phyloP scores from a whole-genome alignment of 176 grass and related monocot genomes.

The Echinochloa phyllopogon region DNA sequence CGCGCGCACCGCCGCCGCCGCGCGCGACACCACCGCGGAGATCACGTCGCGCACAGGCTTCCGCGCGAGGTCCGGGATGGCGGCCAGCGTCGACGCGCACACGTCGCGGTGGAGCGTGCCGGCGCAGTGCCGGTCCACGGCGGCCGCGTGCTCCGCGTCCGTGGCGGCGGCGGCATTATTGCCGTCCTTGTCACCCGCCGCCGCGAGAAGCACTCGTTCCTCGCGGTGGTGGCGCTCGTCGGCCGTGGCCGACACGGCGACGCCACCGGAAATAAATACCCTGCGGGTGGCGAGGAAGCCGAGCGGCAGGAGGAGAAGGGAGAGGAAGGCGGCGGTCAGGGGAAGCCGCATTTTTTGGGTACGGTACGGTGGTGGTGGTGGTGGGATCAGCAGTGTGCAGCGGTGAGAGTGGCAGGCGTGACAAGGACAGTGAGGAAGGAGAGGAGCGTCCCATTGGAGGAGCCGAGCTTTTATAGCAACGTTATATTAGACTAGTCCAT shows the following conservation, averaged over 20 bases:
- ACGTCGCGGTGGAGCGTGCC: constrained; percentile 79
- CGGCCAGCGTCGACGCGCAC: constrained; percentile 62
- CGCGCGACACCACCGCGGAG: constrained; percentile 45
- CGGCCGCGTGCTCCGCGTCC: constrained; percentile 16
- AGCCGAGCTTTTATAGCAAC: constrained; percentile 14
- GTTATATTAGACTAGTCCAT: not conserved
- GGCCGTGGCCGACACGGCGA: not conserved
- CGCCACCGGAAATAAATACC: not conserved
- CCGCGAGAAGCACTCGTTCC: not conserved
- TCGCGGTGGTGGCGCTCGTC: not conserved
- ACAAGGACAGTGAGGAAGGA: constrained; percentile 35
- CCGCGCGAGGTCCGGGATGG: constrained; percentile 42
- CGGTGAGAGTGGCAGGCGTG: constrained; percentile 19
- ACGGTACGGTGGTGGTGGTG: not conserved
- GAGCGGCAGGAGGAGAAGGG: constrained; percentile 38
- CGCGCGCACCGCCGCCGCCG: constrained; percentile 66
- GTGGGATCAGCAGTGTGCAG: not conserved
- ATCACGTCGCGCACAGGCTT: constrained; percentile 63
- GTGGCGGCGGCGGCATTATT: not conserved
- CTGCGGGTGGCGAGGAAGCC: constrained; percentile 32
- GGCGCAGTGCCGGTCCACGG: constrained; percentile 65
- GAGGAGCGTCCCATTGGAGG: constrained; percentile 1
- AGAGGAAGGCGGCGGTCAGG: constrained; percentile 12
- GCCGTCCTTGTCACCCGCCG: not conserved
- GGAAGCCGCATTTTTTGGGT: constrained; percentile 11